Evolutionary conservation across 257 asterid genomes (phyloP).

Genomic region (Rehmannia glutinosa): DNA sequence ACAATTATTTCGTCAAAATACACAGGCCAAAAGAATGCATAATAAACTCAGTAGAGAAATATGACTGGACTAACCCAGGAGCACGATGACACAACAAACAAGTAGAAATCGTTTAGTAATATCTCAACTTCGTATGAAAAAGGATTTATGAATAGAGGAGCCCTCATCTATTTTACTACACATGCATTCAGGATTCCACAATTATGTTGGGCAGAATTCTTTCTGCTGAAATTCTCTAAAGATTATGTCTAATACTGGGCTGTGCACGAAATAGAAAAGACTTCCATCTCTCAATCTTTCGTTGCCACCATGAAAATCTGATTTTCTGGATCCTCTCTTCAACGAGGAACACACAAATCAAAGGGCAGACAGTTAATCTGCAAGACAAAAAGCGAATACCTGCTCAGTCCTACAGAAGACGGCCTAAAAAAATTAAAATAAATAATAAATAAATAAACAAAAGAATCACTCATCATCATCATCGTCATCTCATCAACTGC

Average conservation of each 20-base stretch:
- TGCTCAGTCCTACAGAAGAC: not conserved
- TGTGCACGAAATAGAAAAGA: not conserved
- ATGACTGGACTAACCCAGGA: slow-evolving; percentile 3
- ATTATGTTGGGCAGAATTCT: not conserved
- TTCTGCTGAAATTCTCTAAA: slow-evolving; percentile 7
- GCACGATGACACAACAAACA: not conserved
- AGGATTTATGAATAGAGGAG: slow-evolving; percentile 2
- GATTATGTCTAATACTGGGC: not conserved
- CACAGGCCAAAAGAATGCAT: not conserved
- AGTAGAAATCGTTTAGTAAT: not conserved
- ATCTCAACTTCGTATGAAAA: not conserved
- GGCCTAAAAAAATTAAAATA: too few relatives aligned
- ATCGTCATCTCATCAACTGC: too few relatives aligned
- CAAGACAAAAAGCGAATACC: not conserved
- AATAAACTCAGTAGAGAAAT: not conserved
- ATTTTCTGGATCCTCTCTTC: slow-evolving; percentile 10
- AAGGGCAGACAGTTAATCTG: slow-evolving; percentile 18
- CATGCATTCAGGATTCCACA: not conserved
- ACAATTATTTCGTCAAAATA: not conserved
- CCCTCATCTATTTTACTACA: not conserved
- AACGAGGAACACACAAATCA: not conserved
- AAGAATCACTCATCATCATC: not conserved
- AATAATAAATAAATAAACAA: not conserved
- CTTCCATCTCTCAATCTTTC: slow-evolving; percentile 3
- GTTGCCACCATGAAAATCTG: slow-evolving; percentile 9